Conservation (phyloP, 345 rosid genomes). For the Syzygium grande region DNA sequence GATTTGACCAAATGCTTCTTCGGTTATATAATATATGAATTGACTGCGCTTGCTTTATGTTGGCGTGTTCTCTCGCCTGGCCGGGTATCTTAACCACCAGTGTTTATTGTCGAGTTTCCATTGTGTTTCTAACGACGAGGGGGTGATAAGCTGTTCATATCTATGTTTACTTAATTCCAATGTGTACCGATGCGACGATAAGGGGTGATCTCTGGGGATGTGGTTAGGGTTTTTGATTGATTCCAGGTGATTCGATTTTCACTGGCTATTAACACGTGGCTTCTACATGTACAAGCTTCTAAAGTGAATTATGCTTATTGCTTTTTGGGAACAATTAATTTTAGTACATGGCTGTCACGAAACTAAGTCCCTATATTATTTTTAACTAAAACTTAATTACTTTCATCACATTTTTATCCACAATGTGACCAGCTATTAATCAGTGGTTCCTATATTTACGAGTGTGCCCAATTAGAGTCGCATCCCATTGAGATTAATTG, state of each 20-base stretch:
- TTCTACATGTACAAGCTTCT: neutral
- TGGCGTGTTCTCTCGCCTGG: neutral
- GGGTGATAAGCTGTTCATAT: neutral
- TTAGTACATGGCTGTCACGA: neutral
- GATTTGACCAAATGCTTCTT: neutral
- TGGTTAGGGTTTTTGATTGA: neutral
- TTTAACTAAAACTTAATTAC: neutral
- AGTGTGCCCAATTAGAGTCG: neutral
- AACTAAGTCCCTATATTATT: neutral
- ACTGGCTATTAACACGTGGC: neutral
- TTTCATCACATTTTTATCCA: neutral
- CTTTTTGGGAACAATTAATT: neutral
- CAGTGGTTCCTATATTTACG: neutral
- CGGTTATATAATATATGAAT: neutral
- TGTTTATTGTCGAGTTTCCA: neutral
- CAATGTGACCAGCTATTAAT: neutral
- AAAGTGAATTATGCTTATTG: neutral
- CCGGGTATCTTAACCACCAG: neutral
- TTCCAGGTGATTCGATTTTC: neutral
- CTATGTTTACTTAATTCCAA: neutral
- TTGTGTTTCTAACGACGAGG: neutral
- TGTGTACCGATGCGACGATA: neutral
- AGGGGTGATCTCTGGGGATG: neutral
- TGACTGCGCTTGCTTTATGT: neutral
- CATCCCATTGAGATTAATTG: neutral